A percentile compares a stretch with the other conserved stretches of the same genome.
Evolutionary conservation across 352 stramenopile genomes (phyloP).

Genomic region (Phytophthora nicotianae): DNA sequence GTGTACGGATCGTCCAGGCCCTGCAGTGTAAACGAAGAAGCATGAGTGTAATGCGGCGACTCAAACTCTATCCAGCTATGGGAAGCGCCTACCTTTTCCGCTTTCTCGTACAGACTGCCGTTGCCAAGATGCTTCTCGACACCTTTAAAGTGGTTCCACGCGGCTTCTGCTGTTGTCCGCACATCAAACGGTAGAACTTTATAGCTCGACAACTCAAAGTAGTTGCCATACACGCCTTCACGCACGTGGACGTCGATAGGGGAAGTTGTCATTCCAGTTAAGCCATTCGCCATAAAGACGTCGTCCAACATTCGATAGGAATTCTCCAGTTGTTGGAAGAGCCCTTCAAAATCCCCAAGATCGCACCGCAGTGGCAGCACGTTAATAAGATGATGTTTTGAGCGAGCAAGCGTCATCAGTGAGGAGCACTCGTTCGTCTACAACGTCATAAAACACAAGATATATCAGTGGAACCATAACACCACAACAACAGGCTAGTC

Average conservation of each 20-base stretch:
- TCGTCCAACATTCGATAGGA: conserved; percentile 26
- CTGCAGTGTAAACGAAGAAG: conserved; percentile 5
- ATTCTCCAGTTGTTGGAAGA: conserved; percentile 25
- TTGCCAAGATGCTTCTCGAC: conserved; percentile 35
- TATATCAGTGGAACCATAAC: not conserved
- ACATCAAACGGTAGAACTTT: conserved; percentile 36
- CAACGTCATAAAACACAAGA: not conserved
- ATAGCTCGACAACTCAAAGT: conserved; percentile 33
- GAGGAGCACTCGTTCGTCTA: conserved; percentile 1
- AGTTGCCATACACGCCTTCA: conserved; percentile 22
- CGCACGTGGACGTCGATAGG: conserved; percentile 30
- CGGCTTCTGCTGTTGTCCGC: conserved; percentile 15
- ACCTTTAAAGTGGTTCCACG: conserved; percentile 37
- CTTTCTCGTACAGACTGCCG: conserved; percentile 37
- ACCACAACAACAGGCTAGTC: not conserved
- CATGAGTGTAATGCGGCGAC: not conserved
- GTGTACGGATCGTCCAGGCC: conserved; percentile 37
- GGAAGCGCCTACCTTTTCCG: conserved; percentile 22
- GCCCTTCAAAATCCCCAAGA: conserved; percentile 22
- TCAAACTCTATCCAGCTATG: conserved; percentile 15
- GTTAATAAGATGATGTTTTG: conserved; percentile 9
- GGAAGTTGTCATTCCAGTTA: conserved; percentile 19
- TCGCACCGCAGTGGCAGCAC: conserved; percentile 23
- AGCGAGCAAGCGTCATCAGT: not conserved
- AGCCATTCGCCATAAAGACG: conserved; percentile 31